Evolutionary conservation across 2,329 filamentous ascomycete genomes (phyloP), one percentile per base, ranked within the genome.

Genomic region (Colletotrichum musae): DNA sequence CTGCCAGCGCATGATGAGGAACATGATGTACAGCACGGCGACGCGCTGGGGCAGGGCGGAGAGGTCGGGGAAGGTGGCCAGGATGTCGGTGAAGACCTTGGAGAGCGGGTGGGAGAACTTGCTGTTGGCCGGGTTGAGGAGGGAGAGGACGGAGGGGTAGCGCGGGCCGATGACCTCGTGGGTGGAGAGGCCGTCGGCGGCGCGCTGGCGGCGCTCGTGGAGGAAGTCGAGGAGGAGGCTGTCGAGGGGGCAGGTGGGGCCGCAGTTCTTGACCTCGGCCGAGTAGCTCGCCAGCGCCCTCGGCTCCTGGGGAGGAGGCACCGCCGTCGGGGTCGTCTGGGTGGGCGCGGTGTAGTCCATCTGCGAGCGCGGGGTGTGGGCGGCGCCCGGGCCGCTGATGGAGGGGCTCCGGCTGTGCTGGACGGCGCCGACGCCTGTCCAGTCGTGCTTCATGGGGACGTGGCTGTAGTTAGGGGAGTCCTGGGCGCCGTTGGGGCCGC

Each of bases 11-110:
- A 96, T 94, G 72, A 94, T 77, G 39, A 95, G 86, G 80, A 97
- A 97, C 93, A 97, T 97, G 76, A 92, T 84, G 78, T 95, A 97
- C 7, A 97, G 85, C 6, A 94, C 89, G 9, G 92, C 94, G 0
- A 97, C 89, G 74, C 93, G 92, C 80, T 97, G 94, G 0, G 94
- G 94, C 0, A 97, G 85, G n/a, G 86, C 87, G 4, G 87, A 88
- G 36, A 97, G 89, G 74, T 93, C 91, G 0, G 94, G 93, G 74
- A 97, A 97, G n/a, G 92, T 94, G 72, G 88, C 86, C 12, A 97
- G 84, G 68, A 97, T 94, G 78, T 97, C 94, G 50, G 93, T 95
- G 77, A 97, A 93, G 15, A 97, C 88, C 73, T 93, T 93, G 6
- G 93, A 95, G 2, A 97, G 84, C 1, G 93, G 93, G 75, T 97